Evolutionary conservation across 1,284 basidiomycete genomes (phyloP).

Genomic region (Takashimella koratensis): DNA sequence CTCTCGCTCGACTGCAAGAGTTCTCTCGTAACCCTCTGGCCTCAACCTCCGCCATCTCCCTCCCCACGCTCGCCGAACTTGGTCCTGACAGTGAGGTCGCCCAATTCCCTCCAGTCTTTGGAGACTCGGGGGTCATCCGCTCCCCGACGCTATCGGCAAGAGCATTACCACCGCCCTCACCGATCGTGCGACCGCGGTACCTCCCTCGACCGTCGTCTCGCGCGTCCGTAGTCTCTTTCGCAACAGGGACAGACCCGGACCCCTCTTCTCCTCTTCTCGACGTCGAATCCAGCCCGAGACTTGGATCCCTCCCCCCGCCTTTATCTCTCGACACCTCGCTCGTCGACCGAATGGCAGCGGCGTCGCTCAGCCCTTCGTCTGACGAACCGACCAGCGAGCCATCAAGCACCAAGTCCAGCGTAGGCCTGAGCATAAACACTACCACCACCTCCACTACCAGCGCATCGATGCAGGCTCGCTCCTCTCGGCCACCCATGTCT

Average conservation of each 20-base stretch:
- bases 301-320: slow-evolving; percentile 1
- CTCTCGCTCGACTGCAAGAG: slow-evolving; percentile 22
- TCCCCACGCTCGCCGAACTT: slow-evolving; percentile 26
- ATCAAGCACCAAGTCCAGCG: neutral
- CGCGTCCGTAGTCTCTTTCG: neutral
- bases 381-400: too few species aligned
- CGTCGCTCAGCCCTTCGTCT: neutral
- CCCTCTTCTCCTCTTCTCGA: too few species aligned
- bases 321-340: neutral
- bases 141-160: neutral
- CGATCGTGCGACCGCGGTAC: too few species aligned
- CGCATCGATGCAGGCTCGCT: neutral
- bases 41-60: slow-evolving; percentile 20
- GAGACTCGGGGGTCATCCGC: neutral
- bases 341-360: neutral
- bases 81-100: neutral
- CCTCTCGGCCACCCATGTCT: neutral
- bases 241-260: neutral
- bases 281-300: too few species aligned
- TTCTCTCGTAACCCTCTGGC: slow-evolving; percentile 29
- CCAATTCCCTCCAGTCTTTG: neutral
- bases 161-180: neutral
- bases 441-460: neutral
- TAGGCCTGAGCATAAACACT: neutral
- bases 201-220: slow-evolving; percentile 5